Conservation (phyloP, 2,329 filamentous ascomycete species). For the Stagonosporopsis tanaceti region DNA sequence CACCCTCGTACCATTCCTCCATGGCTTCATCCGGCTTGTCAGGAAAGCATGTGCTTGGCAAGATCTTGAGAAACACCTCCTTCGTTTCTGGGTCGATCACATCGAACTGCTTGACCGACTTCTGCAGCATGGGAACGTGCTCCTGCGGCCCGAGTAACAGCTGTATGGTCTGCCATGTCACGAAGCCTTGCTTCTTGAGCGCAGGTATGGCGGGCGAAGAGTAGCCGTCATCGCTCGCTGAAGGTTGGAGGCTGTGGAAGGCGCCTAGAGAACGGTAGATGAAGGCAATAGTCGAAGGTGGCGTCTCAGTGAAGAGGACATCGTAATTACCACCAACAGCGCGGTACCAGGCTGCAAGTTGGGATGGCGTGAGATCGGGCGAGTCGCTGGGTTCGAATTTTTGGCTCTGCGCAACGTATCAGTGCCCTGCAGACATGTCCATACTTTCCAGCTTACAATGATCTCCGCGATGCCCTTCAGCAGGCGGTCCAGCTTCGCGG, state of each 20-base stretch:
- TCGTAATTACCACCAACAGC: constrained; percentile 58
- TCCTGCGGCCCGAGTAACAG: constrained; percentile 86
- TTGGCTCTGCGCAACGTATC: constrained; percentile 45
- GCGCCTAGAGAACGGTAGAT: constrained; percentile 93
- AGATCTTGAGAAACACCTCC: constrained; percentile 63
- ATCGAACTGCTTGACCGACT: constrained; percentile 78
- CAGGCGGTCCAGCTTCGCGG: constrained; percentile 55
- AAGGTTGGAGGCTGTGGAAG: constrained; percentile 83
- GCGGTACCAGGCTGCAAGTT: constrained; percentile 60
- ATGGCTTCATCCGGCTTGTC: constrained; percentile 78
- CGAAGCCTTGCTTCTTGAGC: constrained; percentile 83
- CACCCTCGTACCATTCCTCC: constrained; percentile 82
- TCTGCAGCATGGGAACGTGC: constrained; percentile 83
- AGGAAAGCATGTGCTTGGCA: constrained; percentile 76
- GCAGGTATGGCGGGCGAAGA: constrained; percentile 80
- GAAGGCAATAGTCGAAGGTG: constrained; percentile 79
- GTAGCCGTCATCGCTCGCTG: constrained; percentile 70
- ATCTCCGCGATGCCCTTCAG: constrained; percentile 56
- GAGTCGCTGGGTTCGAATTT: constrained; percentile 55
- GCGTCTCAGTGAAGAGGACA: constrained; percentile 77
- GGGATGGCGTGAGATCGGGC: constrained; percentile 57
- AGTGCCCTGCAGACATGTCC: constrained; percentile 8
- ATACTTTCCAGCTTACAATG: constrained; percentile 51
- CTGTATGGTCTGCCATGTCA: constrained; percentile 93
- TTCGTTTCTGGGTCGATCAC: constrained; percentile 75